phyloP scores from a whole-genome alignment of 2,329 filamentous ascomycete species.

The Stachybotrys elegans region DNA sequence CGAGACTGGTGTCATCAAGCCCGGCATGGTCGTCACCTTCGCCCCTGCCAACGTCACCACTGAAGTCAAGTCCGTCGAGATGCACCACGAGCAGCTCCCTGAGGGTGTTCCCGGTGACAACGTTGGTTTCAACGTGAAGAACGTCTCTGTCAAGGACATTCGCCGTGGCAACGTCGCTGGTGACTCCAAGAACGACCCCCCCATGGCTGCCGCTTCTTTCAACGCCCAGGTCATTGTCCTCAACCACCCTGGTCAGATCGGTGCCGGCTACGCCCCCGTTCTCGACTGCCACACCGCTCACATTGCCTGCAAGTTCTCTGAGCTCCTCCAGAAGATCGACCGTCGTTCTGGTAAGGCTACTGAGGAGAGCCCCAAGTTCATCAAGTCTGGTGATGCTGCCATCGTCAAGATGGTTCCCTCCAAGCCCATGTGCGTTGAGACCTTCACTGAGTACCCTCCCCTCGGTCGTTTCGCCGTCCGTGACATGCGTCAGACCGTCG shows the following conservation, averaged over 20 bases:
- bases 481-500: conserved; percentile 91
- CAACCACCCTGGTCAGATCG: conserved; percentile 99
- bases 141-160: conserved; percentile 99
- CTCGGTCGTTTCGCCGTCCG: conserved; percentile 99
- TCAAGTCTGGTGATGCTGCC: conserved; percentile 99
- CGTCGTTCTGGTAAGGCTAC: conserved; percentile 98
- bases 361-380: conserved; percentile 93
- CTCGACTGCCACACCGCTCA: conserved; percentile 99
- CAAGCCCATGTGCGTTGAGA: conserved; percentile 99
- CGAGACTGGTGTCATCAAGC: conserved; percentile 96
- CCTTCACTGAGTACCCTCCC: conserved; percentile 99
- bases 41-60: conserved; percentile 98
- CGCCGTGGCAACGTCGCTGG: conserved; percentile 99
- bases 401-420: conserved; percentile 99
- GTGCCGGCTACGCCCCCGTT: conserved; percentile 97
- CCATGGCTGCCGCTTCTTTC: conserved; percentile 84
- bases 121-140: conserved; percentile 99
- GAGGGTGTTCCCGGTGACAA: conserved; percentile 99
- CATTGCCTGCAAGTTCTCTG: conserved; percentile 99
- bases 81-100: conserved; percentile 98
- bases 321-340: conserved; percentile 99
- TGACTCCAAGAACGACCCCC: conserved; percentile 99
- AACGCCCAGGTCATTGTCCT: conserved; percentile 99
- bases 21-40: conserved; percentile 94
- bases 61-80: conserved; percentile 99